Evolutionary conservation across 2,329 filamentous ascomycete species (phyloP), one percentile per base, ranked within the genome.

Genomic region (Colletotrichum tropicicola): DNA sequence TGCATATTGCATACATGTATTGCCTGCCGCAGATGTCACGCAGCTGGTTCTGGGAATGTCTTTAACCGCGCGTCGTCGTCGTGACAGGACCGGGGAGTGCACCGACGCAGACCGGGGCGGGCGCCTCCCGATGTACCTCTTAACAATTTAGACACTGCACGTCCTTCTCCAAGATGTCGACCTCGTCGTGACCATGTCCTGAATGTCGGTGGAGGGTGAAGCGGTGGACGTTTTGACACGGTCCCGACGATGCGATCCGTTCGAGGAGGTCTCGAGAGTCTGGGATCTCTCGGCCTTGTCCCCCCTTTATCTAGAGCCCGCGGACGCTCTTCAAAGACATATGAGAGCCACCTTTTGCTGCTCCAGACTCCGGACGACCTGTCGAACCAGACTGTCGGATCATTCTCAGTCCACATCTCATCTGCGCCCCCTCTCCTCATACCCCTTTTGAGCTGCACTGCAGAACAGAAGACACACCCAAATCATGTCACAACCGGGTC

Each of bases 111-210:
- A 9, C 32, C 32, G n/a, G 39, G 19, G 39, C n/a, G n/a, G 19
- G n/a, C 5, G 17, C 17, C 6, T 6, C 19, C 25, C 17, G 48
- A 60, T 49, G 61, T 65, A 65, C 41, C 61, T 37, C 32, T 25
- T 65, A 55, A 60, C 61, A 60, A 49, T 55, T 48, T 60, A 28
- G 56, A 60, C 61, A 60, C 59, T 19, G 17, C 27, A 21, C 21
- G 47, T 39, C 57, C 32, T 13, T 41, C 48, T 39, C 39, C 44
- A n/a, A 41, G 25, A 43, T 39, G 13, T 17, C 19, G 8, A 44
- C 27, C 9, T 23, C 23, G 15, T 44, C 39, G 45, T 49, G 28
- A n/a, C 41, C 13, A 15, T 37, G 21, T 48, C 28, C 28, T 48
- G 43, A 37, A 27, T 17, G 28, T 21, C 32, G 43, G 43, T 57